phyloP scores from a whole-genome alignment of 2,329 filamentous ascomycete species.

The Aspergillus brunneoviolaceus region DNA sequence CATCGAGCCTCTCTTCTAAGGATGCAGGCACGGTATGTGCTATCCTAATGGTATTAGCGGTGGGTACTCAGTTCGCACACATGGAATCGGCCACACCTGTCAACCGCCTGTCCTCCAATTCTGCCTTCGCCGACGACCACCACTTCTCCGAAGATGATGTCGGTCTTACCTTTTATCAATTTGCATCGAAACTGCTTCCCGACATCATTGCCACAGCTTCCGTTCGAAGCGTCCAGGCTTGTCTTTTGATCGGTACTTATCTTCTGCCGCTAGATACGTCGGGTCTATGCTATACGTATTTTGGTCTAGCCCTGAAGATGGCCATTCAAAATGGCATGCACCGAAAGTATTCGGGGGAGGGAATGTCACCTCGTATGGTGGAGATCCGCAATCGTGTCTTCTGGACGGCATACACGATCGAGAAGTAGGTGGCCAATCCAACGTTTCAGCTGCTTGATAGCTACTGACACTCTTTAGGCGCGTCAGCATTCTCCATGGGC shows the following conservation, averaged over 20 bases:
- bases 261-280: constrained; percentile 57
- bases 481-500: constrained; percentile 57
- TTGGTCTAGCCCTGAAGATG: constrained; percentile 56
- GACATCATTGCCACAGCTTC: constrained; percentile 59
- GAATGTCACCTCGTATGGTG: constrained; percentile 49
- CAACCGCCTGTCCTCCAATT: constrained; percentile 29
- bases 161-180: constrained; percentile 58
- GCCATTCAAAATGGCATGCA: constrained; percentile 64
- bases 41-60: constrained; percentile 45
- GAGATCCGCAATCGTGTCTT: constrained; percentile 58
- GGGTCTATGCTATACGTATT: constrained; percentile 58
- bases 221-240: constrained; percentile 59
- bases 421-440: constrained; percentile 44
- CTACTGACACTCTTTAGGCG: constrained; percentile 39
- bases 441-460: background rate
- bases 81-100: constrained; percentile 40
- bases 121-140: constrained; percentile 31
- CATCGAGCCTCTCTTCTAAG: constrained; percentile 34
- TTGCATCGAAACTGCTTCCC: constrained; percentile 55
- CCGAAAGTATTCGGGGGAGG: constrained; percentile 50
- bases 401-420: constrained; percentile 59
- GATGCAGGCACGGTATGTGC: constrained; percentile 44
- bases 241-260: constrained; percentile 57
- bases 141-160: constrained; percentile 53
- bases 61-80: constrained; percentile 47